Evolutionary conservation across 305 asterid species (phyloP).

Genomic region (Fraxinus baroniana): DNA sequence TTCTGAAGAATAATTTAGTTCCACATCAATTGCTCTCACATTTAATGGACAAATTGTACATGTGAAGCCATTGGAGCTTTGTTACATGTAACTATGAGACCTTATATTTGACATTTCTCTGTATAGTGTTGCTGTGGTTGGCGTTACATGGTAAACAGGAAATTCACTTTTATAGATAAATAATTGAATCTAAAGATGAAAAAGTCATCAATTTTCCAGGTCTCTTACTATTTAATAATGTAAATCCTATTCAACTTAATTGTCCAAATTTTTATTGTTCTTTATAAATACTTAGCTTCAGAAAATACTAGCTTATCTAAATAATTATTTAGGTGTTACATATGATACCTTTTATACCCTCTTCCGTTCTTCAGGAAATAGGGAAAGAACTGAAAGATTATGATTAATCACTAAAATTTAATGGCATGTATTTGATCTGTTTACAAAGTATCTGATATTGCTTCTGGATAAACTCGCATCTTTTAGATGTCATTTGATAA

Average conservation of each 20-base stretch:
- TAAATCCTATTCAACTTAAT: background rate
- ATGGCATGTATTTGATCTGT: background rate
- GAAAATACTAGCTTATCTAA: background rate
- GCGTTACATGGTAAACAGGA: background rate
- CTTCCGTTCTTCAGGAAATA: background rate
- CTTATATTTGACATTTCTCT: background rate
- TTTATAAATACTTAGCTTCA: background rate
- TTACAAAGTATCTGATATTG: background rate
- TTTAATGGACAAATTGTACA: conserved; percentile 9
- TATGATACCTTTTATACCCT: conserved; percentile 6
- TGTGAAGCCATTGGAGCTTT: background rate
- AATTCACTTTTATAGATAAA: background rate
- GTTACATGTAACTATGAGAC: background rate
- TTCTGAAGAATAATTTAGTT: background rate
- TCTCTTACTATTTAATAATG: background rate
- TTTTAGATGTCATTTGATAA: conserved; percentile 20
- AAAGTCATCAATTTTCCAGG: background rate
- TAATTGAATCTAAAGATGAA: background rate
- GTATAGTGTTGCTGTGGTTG: background rate
- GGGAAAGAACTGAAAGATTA: conserved; percentile 7
- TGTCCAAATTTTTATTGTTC: background rate
- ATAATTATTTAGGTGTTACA: background rate
- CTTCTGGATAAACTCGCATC: background rate
- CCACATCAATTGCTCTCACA: conserved; percentile 10
- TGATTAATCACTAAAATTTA: background rate